Conservation (phyloP, 2,329 filamentous ascomycete genomes). For the Phialocephala sp. region DNA sequence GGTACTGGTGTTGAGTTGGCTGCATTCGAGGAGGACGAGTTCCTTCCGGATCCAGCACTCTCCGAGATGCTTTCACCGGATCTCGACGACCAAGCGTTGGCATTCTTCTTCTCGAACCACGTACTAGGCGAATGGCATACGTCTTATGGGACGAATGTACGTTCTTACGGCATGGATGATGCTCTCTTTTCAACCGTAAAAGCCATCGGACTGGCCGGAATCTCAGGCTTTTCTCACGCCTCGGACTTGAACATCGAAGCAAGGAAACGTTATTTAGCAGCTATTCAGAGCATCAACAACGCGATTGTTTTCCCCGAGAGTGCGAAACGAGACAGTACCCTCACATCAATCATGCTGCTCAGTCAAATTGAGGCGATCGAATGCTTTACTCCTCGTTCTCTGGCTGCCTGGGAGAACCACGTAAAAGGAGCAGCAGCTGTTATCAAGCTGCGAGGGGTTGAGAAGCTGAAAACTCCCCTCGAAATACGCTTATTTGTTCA, state of each 20-base stretch:
- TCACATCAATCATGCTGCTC: constrained; percentile 58
- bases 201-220: constrained; percentile 56
- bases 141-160: neutral
- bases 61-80: neutral
- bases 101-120: constrained; percentile 6
- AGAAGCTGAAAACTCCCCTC: neutral
- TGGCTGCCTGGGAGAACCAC: constrained; percentile 57
- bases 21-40: neutral
- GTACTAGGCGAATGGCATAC: neutral
- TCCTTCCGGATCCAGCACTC: neutral
- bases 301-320: constrained; percentile 51
- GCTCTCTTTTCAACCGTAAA: constrained; percentile 55
- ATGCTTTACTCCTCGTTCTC: constrained; percentile 48
- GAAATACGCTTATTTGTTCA: constrained; percentile 11
- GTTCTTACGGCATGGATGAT: constrained; percentile 43
- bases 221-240: constrained; percentile 46
- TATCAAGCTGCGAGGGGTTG: constrained; percentile 47
- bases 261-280: constrained; percentile 55
- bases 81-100: constrained; percentile 6
- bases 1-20: neutral
- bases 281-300: constrained; percentile 53
- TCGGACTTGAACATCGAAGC: constrained; percentile 51
- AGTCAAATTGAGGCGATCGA: constrained; percentile 60
- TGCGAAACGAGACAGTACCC: constrained; percentile 56
- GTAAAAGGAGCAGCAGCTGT: constrained; percentile 56